These are phyloP conservation scores for Acarospora socialis DNA, from an alignment of 2,329 filamentous ascomycete species.

Conservation along the genomic window DNA sequence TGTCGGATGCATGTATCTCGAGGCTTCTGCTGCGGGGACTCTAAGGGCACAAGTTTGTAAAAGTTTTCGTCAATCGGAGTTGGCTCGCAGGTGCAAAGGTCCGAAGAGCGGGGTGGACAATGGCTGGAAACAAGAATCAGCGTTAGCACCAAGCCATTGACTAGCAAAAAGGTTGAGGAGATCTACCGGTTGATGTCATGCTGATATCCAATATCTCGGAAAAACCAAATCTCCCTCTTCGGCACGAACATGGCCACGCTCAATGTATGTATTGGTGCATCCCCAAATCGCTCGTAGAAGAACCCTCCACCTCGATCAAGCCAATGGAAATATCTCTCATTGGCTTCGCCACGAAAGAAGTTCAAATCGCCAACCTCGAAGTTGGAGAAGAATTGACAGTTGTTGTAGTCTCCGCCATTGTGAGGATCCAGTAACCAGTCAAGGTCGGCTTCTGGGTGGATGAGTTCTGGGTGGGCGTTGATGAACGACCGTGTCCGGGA, in stretches of 20 bases:
- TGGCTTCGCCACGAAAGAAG: constrained; percentile 37
- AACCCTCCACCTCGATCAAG: constrained; percentile 37
- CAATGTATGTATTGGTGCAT: constrained; percentile 40
- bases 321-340: constrained; percentile 35
- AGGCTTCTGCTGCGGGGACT: constrained; percentile 35
- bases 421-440: constrained; percentile 32
- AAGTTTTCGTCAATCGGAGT: constrained; percentile 33
- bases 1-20: constrained; percentile 32
- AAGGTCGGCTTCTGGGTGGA: constrained; percentile 36
- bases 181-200: constrained; percentile 31
- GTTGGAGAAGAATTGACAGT: constrained; percentile 37
- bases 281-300: constrained; percentile 33
- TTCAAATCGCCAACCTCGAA: constrained; percentile 37
- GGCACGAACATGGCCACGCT: constrained; percentile 41
- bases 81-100: constrained; percentile 29
- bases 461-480: constrained; percentile 28
- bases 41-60: constrained; percentile 33
- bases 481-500: constrained; percentile 34
- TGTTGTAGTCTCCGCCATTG: constrained; percentile 31
- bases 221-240: constrained; percentile 37
- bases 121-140: constrained; percentile 10
- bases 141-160: not conserved
- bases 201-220: constrained; percentile 33
- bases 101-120: constrained; percentile 14
- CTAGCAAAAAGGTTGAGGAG: constrained; percentile 18